phyloP scores from a whole-genome alignment of 495 filamentous ascomycete genomes.

The Astrocystis sublimbata region DNA sequence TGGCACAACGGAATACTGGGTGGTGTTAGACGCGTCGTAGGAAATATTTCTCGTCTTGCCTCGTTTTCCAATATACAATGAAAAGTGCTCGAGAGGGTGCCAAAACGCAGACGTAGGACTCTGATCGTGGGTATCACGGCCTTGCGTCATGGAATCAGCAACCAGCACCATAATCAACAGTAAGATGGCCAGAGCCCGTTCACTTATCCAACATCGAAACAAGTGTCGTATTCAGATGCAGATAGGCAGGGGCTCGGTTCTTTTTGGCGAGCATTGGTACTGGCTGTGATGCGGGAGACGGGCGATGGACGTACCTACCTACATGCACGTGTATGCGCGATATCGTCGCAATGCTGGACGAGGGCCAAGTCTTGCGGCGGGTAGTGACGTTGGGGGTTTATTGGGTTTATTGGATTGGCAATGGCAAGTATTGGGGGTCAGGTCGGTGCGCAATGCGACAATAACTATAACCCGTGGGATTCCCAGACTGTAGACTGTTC shows the following conservation, averaged over 20 bases:
- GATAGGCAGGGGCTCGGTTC: slow-evolving; percentile 5
- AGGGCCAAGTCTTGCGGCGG: not conserved
- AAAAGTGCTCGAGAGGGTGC: not conserved
- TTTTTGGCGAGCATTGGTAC: slow-evolving; percentile 1
- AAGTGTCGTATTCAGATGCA: not conserved
- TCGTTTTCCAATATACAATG: not conserved
- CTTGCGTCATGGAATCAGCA: slow-evolving; percentile 8
- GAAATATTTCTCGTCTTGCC: not conserved
- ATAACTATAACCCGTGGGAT: slow-evolving; percentile 1
- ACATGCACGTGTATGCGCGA: slow-evolving; percentile 7
- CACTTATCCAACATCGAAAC: not conserved
- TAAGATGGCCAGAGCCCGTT: not conserved
- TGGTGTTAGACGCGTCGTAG: not conserved
- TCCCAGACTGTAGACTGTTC: no score
- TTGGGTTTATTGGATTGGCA: not conserved
- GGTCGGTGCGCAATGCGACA: slow-evolving; percentile 8
- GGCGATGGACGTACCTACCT: not conserved
- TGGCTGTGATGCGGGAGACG: not conserved
- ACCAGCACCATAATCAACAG: not conserved
- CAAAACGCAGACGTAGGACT: slow-evolving; percentile 8
- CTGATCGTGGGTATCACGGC: not conserved
- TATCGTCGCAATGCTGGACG: slow-evolving; percentile 5
- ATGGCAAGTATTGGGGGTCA: no score
- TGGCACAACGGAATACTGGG: no score
- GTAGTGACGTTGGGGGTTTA: not conserved